Evolutionary conservation across 495 filamentous ascomycete genomes (phyloP), one percentile per base, ranked within the genome.

Genomic region (Tuber indicum): DNA sequence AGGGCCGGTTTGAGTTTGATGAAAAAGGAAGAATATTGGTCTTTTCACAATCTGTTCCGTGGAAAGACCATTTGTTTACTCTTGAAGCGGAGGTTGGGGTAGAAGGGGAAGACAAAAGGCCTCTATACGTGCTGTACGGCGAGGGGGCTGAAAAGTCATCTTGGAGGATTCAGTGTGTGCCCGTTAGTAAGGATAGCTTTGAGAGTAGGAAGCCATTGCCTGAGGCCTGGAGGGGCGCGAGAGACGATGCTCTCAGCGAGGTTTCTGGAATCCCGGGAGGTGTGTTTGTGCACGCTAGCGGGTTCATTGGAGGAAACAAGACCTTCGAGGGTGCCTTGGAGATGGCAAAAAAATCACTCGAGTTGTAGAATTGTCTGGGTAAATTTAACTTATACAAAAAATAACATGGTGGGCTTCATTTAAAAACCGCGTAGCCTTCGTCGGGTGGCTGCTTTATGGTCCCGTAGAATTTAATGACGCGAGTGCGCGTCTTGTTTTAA

Each of bases 291-390:
- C 96, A 99, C 81, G 94, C 96, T 12, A 91, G 90, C 74, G 96
- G 96, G 7, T 99, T 99, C 84, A 97, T 98, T 84, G 96, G 96
- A 26, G 96, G 96, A 4, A 96, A 97, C 84, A 91, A 91, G 86
- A 95, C 91, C 0, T 94, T 91, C 82, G 93, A 96, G 72, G 96
- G 96, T n/a, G 94, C 91, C 42, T 87, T 92, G 82, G 89, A 90
- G 72, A 95, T 98, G 93, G 94, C 94, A 58, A 86, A 89, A 82
- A 92, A 91, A 85, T 91, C 93, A 14, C 84, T 91, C 78, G 88
- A 87, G 74, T 82, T 87, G 82, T 90, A 82, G 58, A 19, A 19
- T 66, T 36, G 52, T 41, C 4, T 41, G 39, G 39, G 39, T 32
- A 62, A 2, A 36, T 72, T 66, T 32, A 62, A 2, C 71, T 72